phyloP scores from a whole-genome alignment of 352 stramenopile species.

The Achlya hypogyna region DNA sequence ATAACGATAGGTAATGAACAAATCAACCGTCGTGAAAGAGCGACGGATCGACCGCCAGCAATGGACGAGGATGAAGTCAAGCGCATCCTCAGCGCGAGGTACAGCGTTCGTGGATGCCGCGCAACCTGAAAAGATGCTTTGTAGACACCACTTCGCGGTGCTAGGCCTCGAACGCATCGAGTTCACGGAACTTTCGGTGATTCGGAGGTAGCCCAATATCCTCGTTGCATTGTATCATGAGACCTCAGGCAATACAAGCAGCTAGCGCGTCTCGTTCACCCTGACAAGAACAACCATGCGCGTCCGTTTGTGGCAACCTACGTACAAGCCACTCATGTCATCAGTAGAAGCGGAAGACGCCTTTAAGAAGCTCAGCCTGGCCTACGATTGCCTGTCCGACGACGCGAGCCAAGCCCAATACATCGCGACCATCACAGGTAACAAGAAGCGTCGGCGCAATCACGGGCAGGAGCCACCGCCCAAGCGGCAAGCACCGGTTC shows the following conservation, averaged over 20 bases:
- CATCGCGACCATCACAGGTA: slow-evolving; percentile 26
- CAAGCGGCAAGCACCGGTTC: slow-evolving; percentile 12
- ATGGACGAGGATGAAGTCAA: slow-evolving; percentile 4
- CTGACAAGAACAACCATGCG: slow-evolving; percentile 27
- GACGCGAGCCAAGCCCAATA: slow-evolving; percentile 43
- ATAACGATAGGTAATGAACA: too few species aligned
- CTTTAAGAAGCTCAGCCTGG: slow-evolving; percentile 68
- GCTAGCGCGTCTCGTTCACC: slow-evolving; percentile 27
- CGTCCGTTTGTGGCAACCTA: slow-evolving; percentile 11
- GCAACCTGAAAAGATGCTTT: background rate
- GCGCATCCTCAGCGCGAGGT: slow-evolving; percentile 4
- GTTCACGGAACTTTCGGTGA: background rate
- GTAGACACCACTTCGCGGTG: slow-evolving; percentile 27
- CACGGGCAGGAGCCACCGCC: background rate
- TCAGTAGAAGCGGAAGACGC: slow-evolving; percentile 51
- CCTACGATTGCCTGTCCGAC: slow-evolving; percentile 64
- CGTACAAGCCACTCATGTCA: background rate
- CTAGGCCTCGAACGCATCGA: slow-evolving; percentile 19
- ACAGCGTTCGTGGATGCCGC: background rate
- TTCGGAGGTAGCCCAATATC: slow-evolving; percentile 13
- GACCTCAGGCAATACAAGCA: slow-evolving; percentile 28
- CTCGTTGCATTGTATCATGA: background rate
- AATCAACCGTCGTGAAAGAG: too few species aligned
- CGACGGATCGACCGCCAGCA: background rate
- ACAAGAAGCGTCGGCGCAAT: background rate